Evolutionary conservation across 192 early-diverging fungal genomes (phyloP), one percentile per base, ranked within the genome.

Genomic region (Coemansia umbellata): DNA sequence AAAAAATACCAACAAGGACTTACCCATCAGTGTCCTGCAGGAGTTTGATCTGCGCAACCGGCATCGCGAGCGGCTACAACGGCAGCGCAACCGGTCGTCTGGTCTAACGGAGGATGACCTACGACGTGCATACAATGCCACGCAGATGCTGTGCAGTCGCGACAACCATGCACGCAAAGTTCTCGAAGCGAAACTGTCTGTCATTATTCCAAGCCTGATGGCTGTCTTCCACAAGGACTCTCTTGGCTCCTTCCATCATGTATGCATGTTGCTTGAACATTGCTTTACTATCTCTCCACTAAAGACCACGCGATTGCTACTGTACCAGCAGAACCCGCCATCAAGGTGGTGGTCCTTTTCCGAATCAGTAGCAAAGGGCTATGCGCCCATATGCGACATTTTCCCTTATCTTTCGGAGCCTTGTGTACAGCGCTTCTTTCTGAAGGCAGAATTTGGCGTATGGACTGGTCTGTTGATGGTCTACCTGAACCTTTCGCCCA

Each of bases 231-330:
- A 77, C 50, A 50, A 47, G 32, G 68, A 77, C 55, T 61, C 74
- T 37, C 60, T 66, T 35, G 74, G 74, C 21, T 77, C 74, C 24
- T 77, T 77, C 59, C 68, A 77, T 37, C 74, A 77, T 53, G 66
- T 52, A 3, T 70, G 67, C 42, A 13, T 70, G 54, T 47, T 77
- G 51, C 67, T 77, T n/a, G 68, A 77, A 43, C 63, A 77, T 48
- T 77, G 74, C 49, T 66, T 77, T 55, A 48, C 50, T 22, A 8
- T 66, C 32, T 60, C 74, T 27, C 67, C 74, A 9, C 63, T 77
- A 32, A 60, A 59, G 21, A 66, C 68, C 9, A 54, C 67, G 18
- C 58, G 68, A 7, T 41, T 77, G 30, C 43, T 77, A 41, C 58
- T 77, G 23, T 77, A 60, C 55, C 72, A 67, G 53, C 72, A 75